Percentiles rank a stretch among this genome's conserved stretches.
These are phyloP conservation scores for Tricholoma sp. DNA, from an alignment of 768 basidiomycete species.

Conservation along the genomic window DNA sequence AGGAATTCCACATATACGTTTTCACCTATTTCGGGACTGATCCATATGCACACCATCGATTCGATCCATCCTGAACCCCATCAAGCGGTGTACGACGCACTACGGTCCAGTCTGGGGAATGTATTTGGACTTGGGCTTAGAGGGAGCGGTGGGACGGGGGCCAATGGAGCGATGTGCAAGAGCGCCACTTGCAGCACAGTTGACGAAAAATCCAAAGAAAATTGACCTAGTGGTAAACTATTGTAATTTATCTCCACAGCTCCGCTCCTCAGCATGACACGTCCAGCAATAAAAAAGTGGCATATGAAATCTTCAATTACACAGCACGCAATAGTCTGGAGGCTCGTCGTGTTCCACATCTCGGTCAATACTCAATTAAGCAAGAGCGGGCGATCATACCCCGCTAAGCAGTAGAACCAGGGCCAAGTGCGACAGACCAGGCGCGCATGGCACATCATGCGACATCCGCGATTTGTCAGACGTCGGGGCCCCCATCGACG, in stretches of 20 bases:
- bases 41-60: slow-evolving; percentile 61
- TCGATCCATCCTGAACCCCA: slow-evolving; percentile 79
- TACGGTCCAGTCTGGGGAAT: slow-evolving; percentile 38
- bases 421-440: too few species aligned
- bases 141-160: slow-evolving; percentile 11
- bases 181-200: neutral
- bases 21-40: slow-evolving; percentile 60
- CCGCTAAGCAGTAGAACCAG: too few species aligned
- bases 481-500: too few species aligned
- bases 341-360: too few species aligned
- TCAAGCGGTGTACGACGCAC: slow-evolving; percentile 60
- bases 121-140: slow-evolving; percentile 29
- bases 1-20: slow-evolving; percentile 74
- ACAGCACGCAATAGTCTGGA: too few species aligned
- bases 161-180: slow-evolving; percentile 10
- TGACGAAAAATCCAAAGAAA: neutral
- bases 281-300: too few species aligned
- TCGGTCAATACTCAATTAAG: too few species aligned
- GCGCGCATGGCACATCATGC: too few species aligned
- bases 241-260: neutral
- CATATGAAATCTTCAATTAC: too few species aligned
- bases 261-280: neutral
- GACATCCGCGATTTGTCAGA: too few species aligned
- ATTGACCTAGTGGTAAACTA: neutral
- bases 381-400: too few species aligned